Percentiles rank a stretch among this genome's conserved stretches.
Conservation (phyloP, 2,329 filamentous ascomycete species). For the Xylaria sp. region DNA sequence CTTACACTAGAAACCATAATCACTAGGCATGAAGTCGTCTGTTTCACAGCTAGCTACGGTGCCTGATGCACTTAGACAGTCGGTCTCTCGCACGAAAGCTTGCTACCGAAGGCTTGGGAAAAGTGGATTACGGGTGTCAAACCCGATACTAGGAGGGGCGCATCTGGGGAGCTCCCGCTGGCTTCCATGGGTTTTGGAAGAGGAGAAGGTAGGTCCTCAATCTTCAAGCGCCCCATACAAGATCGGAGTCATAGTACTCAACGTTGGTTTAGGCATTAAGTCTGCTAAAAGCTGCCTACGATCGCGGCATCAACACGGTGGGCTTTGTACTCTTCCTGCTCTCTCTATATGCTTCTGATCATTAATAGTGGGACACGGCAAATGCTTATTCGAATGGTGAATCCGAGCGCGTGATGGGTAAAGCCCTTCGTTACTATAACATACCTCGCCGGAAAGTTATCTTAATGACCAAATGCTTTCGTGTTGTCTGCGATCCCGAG, state of each 20-base stretch:
- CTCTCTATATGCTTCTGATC: neutral
- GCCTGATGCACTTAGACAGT: constrained; percentile 12
- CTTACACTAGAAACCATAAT: neutral
- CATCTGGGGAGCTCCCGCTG: constrained; percentile 21
- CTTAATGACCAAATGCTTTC: constrained; percentile 55
- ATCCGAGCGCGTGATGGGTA: constrained; percentile 72
- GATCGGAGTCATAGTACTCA: neutral
- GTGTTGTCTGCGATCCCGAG: constrained; percentile 22
- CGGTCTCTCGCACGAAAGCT: constrained; percentile 50
- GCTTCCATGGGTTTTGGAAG: constrained; percentile 25
- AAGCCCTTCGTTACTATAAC: constrained; percentile 69
- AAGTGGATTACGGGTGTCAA: constrained; percentile 19
- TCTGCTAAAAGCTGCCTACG: constrained; percentile 31
- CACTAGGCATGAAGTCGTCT: constrained; percentile 11
- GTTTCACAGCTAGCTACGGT: constrained; percentile 20
- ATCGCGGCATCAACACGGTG: constrained; percentile 34
- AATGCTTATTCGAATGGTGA: constrained; percentile 70
- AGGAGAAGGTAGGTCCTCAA: constrained; percentile 14
- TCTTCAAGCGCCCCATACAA: neutral
- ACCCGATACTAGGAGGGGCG: constrained; percentile 21
- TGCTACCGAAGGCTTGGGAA: constrained; percentile 43
- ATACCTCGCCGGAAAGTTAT: constrained; percentile 73
- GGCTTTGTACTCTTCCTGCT: neutral
- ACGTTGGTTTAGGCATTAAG: neutral
- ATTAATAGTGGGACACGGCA: constrained; percentile 54